Evolutionary conservation across 257 asterid species (phyloP).

Genomic region (Solanum appendiculatum): DNA sequence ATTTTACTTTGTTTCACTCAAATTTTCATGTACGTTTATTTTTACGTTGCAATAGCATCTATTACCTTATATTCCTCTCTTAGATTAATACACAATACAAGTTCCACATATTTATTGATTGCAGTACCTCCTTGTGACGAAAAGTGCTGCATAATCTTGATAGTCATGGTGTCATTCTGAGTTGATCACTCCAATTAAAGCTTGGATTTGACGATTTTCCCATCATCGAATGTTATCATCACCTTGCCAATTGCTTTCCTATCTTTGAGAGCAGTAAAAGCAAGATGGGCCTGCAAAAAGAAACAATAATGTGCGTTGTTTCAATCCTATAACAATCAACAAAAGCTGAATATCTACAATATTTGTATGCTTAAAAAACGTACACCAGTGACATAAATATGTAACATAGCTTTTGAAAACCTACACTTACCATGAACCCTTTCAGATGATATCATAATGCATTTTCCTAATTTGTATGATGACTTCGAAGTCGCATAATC

Average conservation of each 20-base stretch:
- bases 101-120: not conserved
- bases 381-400: not conserved
- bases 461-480: not conserved
- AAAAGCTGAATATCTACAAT: not conserved
- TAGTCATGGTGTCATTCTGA: not conserved
- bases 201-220: conserved; percentile 35
- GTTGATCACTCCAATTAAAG: conserved; percentile 16
- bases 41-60: not conserved
- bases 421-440: not conserved
- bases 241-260: conserved; percentile 93
- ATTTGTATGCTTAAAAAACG: not conserved
- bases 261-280: conserved; percentile 72
- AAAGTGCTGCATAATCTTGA: not conserved
- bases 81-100: not conserved
- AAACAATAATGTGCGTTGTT: not conserved
- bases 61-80: not conserved
- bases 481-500: not conserved
- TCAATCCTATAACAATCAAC: not conserved
- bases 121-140: not conserved
- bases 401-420: not conserved
- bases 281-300: conserved; percentile 64
- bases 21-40: not conserved
- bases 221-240: conserved; percentile 54
- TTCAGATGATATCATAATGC: not conserved
- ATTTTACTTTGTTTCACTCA: not conserved